phyloP scores from a whole-genome alignment of 2,329 filamentous ascomycete genomes.

The Colletotrichum endophyticum region DNA sequence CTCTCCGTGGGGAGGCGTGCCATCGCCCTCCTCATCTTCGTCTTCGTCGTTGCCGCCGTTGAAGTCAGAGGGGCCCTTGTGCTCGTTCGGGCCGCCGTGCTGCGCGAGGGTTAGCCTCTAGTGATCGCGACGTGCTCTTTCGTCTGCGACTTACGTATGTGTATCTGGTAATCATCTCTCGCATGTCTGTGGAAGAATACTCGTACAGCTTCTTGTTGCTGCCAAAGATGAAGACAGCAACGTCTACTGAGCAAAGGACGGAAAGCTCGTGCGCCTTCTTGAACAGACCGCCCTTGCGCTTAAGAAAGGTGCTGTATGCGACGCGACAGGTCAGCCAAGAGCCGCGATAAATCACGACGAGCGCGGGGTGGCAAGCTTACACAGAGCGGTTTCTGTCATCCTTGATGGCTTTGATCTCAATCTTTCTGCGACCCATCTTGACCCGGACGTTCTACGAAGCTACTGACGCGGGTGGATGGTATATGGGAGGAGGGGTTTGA shows the following conservation, averaged over 20 bases:
- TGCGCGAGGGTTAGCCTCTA: slow-evolving; percentile 40
- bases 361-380: slow-evolving; percentile 62
- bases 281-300: slow-evolving; percentile 98
- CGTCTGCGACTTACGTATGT: slow-evolving; percentile 75
- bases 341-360: not conserved
- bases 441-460: not conserved
- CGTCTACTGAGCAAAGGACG: slow-evolving; percentile 96
- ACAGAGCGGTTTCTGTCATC: slow-evolving; percentile 97
- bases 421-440: slow-evolving; percentile 96
- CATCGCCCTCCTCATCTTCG: slow-evolving; percentile 77
- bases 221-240: slow-evolving; percentile 97
- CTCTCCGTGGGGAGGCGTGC: slow-evolving; percentile 74
- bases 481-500: not conserved
- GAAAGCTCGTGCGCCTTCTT: slow-evolving; percentile 99
- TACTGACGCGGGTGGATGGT: not conserved
- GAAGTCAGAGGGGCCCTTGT: slow-evolving; percentile 94
- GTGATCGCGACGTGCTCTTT: not conserved
- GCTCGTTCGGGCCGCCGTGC: slow-evolving; percentile 93
- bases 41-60: slow-evolving; percentile 87
- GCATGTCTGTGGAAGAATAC: slow-evolving; percentile 94
- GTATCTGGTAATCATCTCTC: slow-evolving; percentile 85
- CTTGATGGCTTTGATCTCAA: slow-evolving; percentile 99
- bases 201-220: slow-evolving; percentile 99
- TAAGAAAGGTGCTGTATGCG: slow-evolving; percentile 82
- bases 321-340: slow-evolving; percentile 10